These are phyloP conservation scores for Clohesyomyces aquaticus DNA, from an alignment of 495 filamentous ascomycete genomes.

Conservation along the genomic window DNA sequence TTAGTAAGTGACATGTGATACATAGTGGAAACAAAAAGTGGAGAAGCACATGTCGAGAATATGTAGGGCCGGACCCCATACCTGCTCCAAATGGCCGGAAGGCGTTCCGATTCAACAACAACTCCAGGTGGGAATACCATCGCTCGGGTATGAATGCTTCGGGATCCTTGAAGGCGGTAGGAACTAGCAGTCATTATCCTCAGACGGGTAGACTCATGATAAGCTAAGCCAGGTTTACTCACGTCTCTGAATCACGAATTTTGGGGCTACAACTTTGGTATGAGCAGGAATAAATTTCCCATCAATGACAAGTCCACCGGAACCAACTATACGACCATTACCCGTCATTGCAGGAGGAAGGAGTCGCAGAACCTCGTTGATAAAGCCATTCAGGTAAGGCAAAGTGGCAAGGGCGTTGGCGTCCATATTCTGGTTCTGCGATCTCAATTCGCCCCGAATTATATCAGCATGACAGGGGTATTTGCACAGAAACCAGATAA, in stretches of 20 bases:
- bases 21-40: constrained; percentile 2
- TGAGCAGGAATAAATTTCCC: constrained; percentile 22
- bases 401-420: constrained; percentile 3
- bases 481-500: constrained; percentile 14
- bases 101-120: constrained; percentile 18
- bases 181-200: neutral
- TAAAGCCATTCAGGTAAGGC: constrained; percentile 20
- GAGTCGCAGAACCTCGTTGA: constrained; percentile 28
- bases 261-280: constrained; percentile 19
- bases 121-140: constrained; percentile 21
- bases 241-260: constrained; percentile 12
- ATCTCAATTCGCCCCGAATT: neutral
- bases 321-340: constrained; percentile 1
- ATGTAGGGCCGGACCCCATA: too few species aligned
- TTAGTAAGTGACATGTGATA: neutral
- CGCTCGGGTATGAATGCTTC: constrained; percentile 33
- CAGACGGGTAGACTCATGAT: neutral
- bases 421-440: neutral
- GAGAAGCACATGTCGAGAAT: neutral
- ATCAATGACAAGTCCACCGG: constrained; percentile 19
- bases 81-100: constrained; percentile 27
- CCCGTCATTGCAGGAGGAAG: constrained; percentile 19
- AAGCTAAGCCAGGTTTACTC: neutral
- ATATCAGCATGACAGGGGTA: constrained; percentile 20
- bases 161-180: neutral